A percentile compares a stretch with the other conserved stretches of the same genome.
Evolutionary conservation across 2,329 filamentous ascomycete species (phyloP).

Genomic region (Berkeleyomyces basicola): DNA sequence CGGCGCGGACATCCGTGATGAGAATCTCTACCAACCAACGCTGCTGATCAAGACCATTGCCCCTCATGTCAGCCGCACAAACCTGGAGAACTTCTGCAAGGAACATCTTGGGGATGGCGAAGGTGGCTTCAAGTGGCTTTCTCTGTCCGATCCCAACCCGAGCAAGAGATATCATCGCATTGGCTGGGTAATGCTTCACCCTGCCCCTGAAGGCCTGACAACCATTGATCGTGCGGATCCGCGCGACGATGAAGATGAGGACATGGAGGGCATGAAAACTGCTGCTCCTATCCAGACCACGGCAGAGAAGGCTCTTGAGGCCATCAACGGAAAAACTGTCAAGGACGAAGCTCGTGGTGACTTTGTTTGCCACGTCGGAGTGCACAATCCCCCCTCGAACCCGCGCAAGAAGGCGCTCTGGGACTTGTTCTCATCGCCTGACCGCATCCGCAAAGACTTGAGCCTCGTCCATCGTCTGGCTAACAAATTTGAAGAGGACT

Average conservation of each 20-base stretch:
- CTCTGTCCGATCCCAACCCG: slow-evolving; percentile 89
- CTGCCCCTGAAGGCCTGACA: slow-evolving; percentile 48
- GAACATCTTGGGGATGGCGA: slow-evolving; percentile 83
- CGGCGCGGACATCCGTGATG: slow-evolving; percentile 76
- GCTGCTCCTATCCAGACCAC: slow-evolving; percentile 35
- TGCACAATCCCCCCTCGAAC: slow-evolving; percentile 75
- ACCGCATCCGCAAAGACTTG: slow-evolving; percentile 82
- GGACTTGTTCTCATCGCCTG: slow-evolving; percentile 90
- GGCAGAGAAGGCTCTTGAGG: slow-evolving; percentile 75
- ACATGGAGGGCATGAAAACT: slow-evolving; percentile 34
- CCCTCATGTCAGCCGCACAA: slow-evolving; percentile 83
- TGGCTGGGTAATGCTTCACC: slow-evolving; percentile 94
- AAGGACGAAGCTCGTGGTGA: slow-evolving; percentile 87
- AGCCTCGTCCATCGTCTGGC: slow-evolving; percentile 68
- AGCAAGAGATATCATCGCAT: slow-evolving; percentile 95
- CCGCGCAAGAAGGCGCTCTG: slow-evolving; percentile 89
- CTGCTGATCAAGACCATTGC: slow-evolving; percentile 96
- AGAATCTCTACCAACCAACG: slow-evolving; percentile 75
- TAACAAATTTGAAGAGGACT: slow-evolving; percentile 68
- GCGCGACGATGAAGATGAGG: slow-evolving; percentile 37
- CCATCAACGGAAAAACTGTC: slow-evolving; percentile 95
- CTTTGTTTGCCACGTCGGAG: slow-evolving; percentile 92
- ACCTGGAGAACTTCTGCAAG: slow-evolving; percentile 86
- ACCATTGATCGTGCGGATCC: slow-evolving; percentile 56
- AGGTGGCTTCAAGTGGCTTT: slow-evolving; percentile 90